Evolutionary conservation across 352 stramenopile species (phyloP), one percentile per base, ranked within the genome.

Genomic region (Phytophthora sp.): DNA sequence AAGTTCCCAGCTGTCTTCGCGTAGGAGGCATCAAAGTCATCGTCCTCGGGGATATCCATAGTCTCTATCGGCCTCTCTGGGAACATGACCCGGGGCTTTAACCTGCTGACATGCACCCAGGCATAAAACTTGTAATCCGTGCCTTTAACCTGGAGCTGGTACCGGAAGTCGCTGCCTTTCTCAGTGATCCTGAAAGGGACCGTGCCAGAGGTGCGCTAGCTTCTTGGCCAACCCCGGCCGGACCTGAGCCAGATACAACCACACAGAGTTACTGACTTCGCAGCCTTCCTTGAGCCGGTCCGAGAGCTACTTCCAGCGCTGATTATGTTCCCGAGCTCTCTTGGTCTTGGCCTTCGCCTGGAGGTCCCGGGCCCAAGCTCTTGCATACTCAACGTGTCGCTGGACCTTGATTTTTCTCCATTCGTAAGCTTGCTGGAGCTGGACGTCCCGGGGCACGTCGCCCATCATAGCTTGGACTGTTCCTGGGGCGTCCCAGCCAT

Each of bases 401-500:
- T 49, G 50, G 1, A 58, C 12, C 27, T 51, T 41, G n/a, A n/a
- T n/a, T 17, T 42, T 4, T n/a, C 52, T 11, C 41, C 52, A 38
- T 21, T 61, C 52, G 23, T 61, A 46, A 3, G 31, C 39, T 11
- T 34, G 20, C 12, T 20, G 15, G 18, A 28, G 41, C 2, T 46
- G 8, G 5, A 61, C 1, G 5, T 43, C 53, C 4, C 18, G 20
- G 6, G 53, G 53, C 0, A 12, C 9, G 1, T 26, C 15, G 2
- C 28, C 41, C 4, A 53, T 38, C 39, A 60, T 43, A 1, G 52
- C 52, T 4, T 43, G 15, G 2, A 53, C 41, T 5, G 60, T 74
- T 0, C 32, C 28, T 12, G 46, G 46, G 2, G 60, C n/a, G 9
- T 72, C 61, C 66, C 61, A 72, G 1, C 32, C 55, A 23, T 69